These are phyloP conservation scores for Bombardia bombarda DNA, from an alignment of 495 filamentous ascomycete species.

Conservation along the genomic window DNA sequence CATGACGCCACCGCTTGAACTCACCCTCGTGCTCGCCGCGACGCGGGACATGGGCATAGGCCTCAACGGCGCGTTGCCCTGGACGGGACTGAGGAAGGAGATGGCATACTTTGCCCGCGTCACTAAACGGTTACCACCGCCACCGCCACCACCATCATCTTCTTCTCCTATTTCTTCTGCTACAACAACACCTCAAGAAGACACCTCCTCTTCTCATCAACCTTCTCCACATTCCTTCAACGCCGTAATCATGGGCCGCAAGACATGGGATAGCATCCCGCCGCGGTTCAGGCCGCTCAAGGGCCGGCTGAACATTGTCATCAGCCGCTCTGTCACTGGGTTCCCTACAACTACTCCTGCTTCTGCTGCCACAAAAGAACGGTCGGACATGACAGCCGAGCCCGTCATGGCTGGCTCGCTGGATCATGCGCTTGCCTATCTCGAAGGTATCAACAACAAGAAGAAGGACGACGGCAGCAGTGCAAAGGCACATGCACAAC, in stretches of 20 bases:
- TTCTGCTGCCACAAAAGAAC: background rate
- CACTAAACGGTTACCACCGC: constrained; percentile 53
- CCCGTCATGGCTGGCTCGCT: constrained; percentile 36
- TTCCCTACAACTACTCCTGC: background rate
- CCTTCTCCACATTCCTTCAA: constrained; percentile 47
- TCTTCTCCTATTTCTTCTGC: background rate
- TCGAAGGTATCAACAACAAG: constrained; percentile 3
- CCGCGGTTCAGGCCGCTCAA: constrained; percentile 66
- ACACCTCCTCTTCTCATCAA: constrained; percentile 7
- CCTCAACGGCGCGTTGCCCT: constrained; percentile 68
- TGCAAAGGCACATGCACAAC: background rate
- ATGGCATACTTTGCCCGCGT: constrained; percentile 92
- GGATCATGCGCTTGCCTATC: constrained; percentile 47
- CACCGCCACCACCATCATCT: constrained; percentile 4
- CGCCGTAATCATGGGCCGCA: constrained; percentile 92
- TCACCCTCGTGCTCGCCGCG: constrained; percentile 72
- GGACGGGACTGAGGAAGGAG: constrained; percentile 78
- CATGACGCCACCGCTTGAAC: constrained; percentile 36
- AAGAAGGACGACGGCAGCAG: no score
- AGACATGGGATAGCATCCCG: constrained; percentile 88
- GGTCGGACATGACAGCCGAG: constrained; percentile 2
- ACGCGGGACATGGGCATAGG: constrained; percentile 82
- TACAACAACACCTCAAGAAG: constrained; percentile 1
- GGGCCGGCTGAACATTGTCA: constrained; percentile 68
- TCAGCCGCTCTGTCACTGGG: constrained; percentile 25